These are phyloP conservation scores for Mortierella sp. DNA, from an alignment of 371 early-diverging fungal species.

Conservation along the genomic window DNA sequence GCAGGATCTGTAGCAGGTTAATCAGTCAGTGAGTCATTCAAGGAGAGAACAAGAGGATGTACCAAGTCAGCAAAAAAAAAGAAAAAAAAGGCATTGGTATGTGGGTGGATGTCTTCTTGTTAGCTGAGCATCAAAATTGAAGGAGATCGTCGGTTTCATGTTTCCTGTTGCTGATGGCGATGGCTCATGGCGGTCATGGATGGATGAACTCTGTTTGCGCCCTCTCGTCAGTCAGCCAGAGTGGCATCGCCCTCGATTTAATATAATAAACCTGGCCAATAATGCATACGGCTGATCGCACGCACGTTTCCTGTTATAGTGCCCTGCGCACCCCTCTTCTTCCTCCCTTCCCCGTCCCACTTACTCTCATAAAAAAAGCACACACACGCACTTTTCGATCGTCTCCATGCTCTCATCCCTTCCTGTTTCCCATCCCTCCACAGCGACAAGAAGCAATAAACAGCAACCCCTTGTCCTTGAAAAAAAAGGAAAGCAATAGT, in stretches of 20 bases:
- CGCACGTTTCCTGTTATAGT: neutral
- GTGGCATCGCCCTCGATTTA: no score
- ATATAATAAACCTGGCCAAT: neutral
- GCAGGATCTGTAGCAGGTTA: conserved; percentile 67
- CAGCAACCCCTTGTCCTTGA: neutral
- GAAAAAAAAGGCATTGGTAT: neutral
- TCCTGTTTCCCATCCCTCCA: neutral
- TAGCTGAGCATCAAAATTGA: no score
- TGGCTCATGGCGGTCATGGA: neutral
- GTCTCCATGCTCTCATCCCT: neutral
- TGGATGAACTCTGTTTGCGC: neutral
- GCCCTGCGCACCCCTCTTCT: neutral
- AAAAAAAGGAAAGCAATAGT: neutral
- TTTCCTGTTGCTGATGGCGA: no score
- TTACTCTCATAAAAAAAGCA: neutral
- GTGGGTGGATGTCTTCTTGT: no score
- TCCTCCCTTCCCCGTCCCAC: neutral
- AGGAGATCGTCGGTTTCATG: no score
- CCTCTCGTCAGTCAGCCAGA: neutral
- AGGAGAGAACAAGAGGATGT: neutral
- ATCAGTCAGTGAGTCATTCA: no score
- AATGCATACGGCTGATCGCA: neutral
- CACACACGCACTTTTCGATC: neutral
- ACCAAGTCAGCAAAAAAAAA: neutral
- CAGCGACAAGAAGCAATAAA: no score